Evolutionary conservation across 78 protist genomes (phyloP), one percentile per base, ranked within the genome.

Genomic region (Dictyostelium intermedium): DNA sequence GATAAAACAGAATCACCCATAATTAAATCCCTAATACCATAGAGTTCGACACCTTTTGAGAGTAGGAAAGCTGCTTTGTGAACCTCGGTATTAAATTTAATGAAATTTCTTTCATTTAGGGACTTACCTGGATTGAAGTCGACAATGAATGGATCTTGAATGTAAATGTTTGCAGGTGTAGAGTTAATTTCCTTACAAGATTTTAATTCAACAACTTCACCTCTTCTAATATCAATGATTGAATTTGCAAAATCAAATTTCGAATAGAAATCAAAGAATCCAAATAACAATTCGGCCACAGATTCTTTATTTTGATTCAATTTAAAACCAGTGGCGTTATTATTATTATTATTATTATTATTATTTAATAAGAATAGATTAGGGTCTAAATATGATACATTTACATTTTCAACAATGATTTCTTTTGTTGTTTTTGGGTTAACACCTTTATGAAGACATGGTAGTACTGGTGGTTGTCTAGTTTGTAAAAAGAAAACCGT

Each of bases 91-190:
- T 77, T 18, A 30, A 77, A 39, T 11, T 39, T 39, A 5, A 37
- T 18, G 13, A 23, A 41, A n/a, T 37, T 37, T 30, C n/a, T 39
- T 20, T 39, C 60, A 37, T 30, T 39, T 10, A 77, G 37, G 1
- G 47, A 39, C 43, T 77, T 77, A 14, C 30, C 69, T 50, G 85
- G 85, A 32, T 80, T 80, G n/a, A 53, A 80, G 18, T n/a, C 35
- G n/a, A 18, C 1, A 53, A 41, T 37, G 70, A 80, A 80, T 80
- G 85, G 85, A 53, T 80, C 85, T 80, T 80, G 73, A 30, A 80
- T 80, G 45, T 53, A 80, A 25, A 80, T 10, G n/a, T 53, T 39
- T 34, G 83, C 25, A 7, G 50, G 32, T 5, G 25, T 50, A 3
- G 72, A 32, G 14, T 50, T 30, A 66, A 25, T 18, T 20, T 78